Conservation (phyloP, 768 basidiomycete genomes). For the Tricholoma bakamatsutake region DNA sequence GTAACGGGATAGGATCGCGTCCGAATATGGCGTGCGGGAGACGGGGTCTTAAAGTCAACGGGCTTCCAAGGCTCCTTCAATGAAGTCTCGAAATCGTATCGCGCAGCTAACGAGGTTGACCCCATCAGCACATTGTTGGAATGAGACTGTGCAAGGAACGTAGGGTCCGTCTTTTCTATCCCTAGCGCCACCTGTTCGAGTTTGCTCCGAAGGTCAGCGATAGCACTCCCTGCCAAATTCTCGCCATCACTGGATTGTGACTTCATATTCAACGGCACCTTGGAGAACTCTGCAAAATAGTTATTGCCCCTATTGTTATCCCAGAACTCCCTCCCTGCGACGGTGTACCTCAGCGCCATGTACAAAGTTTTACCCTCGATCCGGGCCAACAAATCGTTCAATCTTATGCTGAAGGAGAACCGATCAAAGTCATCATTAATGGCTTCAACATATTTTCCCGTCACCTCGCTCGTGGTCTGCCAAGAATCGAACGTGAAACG, state of each 20-base stretch:
- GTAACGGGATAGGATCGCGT: constrained; percentile 44
- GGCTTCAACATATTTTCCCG: constrained; percentile 57
- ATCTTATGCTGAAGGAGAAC: constrained; percentile 69
- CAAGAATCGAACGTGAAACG: constrained; percentile 93
- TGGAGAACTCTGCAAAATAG: constrained; percentile 68
- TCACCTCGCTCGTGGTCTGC: constrained; percentile 95
- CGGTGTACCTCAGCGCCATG: constrained; percentile 68
- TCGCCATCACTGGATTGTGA: constrained; percentile 24
- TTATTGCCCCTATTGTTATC: constrained; percentile 83
- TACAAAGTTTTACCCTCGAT: constrained; percentile 82
- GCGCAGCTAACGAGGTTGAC: constrained; percentile 35
- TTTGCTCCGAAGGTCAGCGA: constrained; percentile 51
- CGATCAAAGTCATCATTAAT: constrained; percentile 56
- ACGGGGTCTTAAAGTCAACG: constrained; percentile 13
- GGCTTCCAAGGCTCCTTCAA: constrained; percentile 44
- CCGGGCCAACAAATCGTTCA: constrained; percentile 70
- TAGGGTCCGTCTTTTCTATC: constrained; percentile 18
- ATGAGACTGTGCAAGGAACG: constrained; percentile 15
- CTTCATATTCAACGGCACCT: constrained; percentile 19
- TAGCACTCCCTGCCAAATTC: constrained; percentile 23
- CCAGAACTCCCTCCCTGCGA: constrained; percentile 79
- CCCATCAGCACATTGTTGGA: constrained; percentile 26
- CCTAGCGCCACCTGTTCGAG: constrained; percentile 57
- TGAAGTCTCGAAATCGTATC: constrained; percentile 55
- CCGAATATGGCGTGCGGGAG: constrained; percentile 26